These are phyloP conservation scores for Metschnikowia amazonensis DNA, from an alignment of 805 yeast genomes.

Conservation along the genomic window DNA sequence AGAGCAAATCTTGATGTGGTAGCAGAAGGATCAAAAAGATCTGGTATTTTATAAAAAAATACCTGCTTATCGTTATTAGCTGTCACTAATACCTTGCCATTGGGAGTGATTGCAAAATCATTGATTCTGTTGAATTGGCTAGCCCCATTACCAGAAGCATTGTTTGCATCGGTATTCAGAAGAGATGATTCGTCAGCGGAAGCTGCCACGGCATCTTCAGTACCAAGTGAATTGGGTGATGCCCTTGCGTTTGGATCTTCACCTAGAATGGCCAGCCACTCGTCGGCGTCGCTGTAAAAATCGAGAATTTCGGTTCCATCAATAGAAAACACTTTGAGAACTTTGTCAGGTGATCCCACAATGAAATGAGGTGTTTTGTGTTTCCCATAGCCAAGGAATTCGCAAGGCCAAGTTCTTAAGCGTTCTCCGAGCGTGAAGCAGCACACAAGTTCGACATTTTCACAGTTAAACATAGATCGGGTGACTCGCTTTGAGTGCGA, in stretches of 20 bases:
- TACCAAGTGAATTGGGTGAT: background rate
- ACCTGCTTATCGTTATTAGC: slow-evolving; percentile 62
- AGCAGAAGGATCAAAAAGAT: slow-evolving; percentile 28
- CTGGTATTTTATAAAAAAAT: slow-evolving; percentile 54
- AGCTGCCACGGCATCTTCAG: slow-evolving; percentile 7
- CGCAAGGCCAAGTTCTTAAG: slow-evolving; percentile 49
- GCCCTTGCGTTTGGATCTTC: slow-evolving; percentile 11
- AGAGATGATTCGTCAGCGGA: slow-evolving; percentile 3
- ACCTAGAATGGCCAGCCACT: slow-evolving; percentile 19
- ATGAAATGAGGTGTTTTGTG: slow-evolving; percentile 45
- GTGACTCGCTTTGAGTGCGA: slow-evolving; percentile 23
- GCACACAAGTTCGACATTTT: slow-evolving; percentile 19
- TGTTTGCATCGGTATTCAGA: slow-evolving; percentile 1
- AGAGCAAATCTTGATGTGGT: slow-evolving; percentile 40
- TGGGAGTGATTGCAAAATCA: slow-evolving; percentile 63
- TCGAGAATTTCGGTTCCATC: slow-evolving; percentile 42
- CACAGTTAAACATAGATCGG: slow-evolving; percentile 23
- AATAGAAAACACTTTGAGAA: slow-evolving; percentile 36
- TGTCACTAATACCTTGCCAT: slow-evolving; percentile 58
- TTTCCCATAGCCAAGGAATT: slow-evolving; percentile 53
- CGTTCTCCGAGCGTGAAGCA: slow-evolving; percentile 40
- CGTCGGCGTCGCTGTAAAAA: slow-evolving; percentile 36
- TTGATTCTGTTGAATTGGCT: slow-evolving; percentile 49
- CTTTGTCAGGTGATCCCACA: slow-evolving; percentile 76
- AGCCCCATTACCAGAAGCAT: slow-evolving; percentile 6